phyloP scores from a whole-genome alignment of 2,329 filamentous ascomycete species.

The Colletotrichum eremochloae region DNA sequence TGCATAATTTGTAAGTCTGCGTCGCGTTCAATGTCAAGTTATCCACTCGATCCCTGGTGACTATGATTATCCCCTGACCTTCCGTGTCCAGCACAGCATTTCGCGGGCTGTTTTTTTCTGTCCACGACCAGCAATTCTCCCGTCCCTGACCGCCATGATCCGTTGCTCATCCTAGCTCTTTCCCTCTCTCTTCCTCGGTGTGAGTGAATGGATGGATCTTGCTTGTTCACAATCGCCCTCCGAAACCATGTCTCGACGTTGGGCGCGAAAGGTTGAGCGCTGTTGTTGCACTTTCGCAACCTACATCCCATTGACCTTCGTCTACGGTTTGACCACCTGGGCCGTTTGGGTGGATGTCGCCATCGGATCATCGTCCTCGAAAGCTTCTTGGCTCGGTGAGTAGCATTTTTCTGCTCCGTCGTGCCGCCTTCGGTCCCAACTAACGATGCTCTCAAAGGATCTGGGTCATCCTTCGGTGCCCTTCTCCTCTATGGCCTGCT shows the following conservation, averaged over 20 bases:
- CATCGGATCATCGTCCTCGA: conserved; percentile 72
- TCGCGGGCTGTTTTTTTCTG: conserved; percentile 26
- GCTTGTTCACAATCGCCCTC: conserved; percentile 43
- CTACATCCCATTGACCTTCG: conserved; percentile 90
- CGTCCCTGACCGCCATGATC: conserved; percentile 36
- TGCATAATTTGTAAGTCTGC: conserved; percentile 9
- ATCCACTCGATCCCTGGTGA: conserved; percentile 14
- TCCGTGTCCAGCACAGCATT: conserved; percentile 22
- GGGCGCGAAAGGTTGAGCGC: conserved; percentile 80
- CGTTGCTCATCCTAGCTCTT: conserved; percentile 19
- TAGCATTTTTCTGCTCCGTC: conserved; percentile 20
- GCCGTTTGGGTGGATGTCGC: conserved; percentile 87
- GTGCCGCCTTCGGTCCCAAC: conserved; percentile 39
- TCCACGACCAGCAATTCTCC: conserved; percentile 31
- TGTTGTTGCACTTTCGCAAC: conserved; percentile 83
- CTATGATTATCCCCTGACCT: conserved; percentile 32
- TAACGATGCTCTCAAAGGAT: conserved; percentile 56
- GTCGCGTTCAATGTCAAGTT: background rate
- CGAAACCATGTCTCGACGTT: conserved; percentile 69
- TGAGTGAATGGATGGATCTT: conserved; percentile 42
- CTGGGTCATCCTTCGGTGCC: conserved; percentile 71
- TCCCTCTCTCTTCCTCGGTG: conserved; percentile 18
- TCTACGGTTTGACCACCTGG: conserved; percentile 93
- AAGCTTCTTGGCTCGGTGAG: conserved; percentile 70
- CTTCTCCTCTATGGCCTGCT: conserved; percentile 81